Percentiles rank a stretch among this genome's conserved stretches.
Evolutionary conservation across 352 stramenopile genomes (phyloP).

Genomic region (Globisporangium uncinulatum): DNA sequence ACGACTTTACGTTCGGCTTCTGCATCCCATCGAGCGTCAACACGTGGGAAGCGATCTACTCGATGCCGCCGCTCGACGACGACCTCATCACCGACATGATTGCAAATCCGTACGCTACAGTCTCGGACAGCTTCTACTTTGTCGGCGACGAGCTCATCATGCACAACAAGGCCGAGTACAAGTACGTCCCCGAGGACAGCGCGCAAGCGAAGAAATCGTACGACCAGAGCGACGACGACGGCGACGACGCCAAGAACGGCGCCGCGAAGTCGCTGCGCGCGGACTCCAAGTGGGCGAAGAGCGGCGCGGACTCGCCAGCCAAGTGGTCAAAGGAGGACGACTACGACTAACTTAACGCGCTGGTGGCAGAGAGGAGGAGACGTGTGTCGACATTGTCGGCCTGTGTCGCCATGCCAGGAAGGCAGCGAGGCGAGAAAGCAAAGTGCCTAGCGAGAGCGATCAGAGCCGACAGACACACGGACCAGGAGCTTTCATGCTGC

Average conservation of each 20-base stretch:
- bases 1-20: slow-evolving; percentile 96
- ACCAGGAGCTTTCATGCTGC: too few relatives aligned
- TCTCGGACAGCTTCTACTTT: slow-evolving; percentile 96
- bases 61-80: slow-evolving; percentile 90
- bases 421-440: too few relatives aligned
- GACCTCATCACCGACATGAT: slow-evolving; percentile 95
- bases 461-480: too few relatives aligned
- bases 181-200: slow-evolving; percentile 90
- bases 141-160: slow-evolving; percentile 95
- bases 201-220: slow-evolving; percentile 91
- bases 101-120: slow-evolving; percentile 90
- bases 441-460: too few relatives aligned
- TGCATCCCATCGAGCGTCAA: slow-evolving; percentile 95
- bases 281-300: slow-evolving; percentile 48
- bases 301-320: slow-evolving; percentile 25
- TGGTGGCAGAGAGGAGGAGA: neutral
- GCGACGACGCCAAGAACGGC: slow-evolving; percentile 34
- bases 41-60: slow-evolving; percentile 95
- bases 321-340: slow-evolving; percentile 91
- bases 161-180: slow-evolving; percentile 94
- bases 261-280: slow-evolving; percentile 42
- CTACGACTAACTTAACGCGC: slow-evolving; percentile 62
- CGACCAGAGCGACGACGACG: slow-evolving; percentile 80
- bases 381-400: too few relatives aligned
- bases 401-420: too few relatives aligned